Conservation (phyloP, 768 basidiomycete species). For the Rhizopogon salebrosus region DNA sequence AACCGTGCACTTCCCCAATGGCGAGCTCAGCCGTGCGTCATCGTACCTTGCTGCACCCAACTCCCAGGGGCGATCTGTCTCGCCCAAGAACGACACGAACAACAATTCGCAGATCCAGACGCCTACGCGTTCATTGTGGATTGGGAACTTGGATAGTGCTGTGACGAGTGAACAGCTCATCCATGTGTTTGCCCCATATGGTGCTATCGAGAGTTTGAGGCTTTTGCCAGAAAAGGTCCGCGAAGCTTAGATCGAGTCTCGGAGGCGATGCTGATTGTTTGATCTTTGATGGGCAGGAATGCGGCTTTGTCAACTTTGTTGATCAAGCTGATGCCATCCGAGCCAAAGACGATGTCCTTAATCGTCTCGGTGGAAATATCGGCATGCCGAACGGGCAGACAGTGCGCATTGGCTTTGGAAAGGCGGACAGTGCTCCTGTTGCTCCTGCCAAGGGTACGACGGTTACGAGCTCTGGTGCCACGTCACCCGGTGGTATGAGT, state of each 20-base stretch:
- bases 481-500: slow-evolving; percentile 50
- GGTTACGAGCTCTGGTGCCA: slow-evolving; percentile 57
- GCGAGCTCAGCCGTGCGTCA: slow-evolving; percentile 53
- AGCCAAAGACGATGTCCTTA: slow-evolving; percentile 96
- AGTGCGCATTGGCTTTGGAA: slow-evolving; percentile 97
- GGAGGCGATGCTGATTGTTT: slow-evolving; percentile 11
- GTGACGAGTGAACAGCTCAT: slow-evolving; percentile 94
- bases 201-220: slow-evolving; percentile 92
- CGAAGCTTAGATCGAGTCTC: neutral
- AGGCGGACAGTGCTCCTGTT: slow-evolving; percentile 93
- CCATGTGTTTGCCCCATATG: slow-evolving; percentile 93
- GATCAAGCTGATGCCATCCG: slow-evolving; percentile 94
- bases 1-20: slow-evolving; percentile 68
- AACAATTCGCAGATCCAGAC: slow-evolving; percentile 77
- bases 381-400: slow-evolving; percentile 94
- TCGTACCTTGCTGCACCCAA: slow-evolving; percentile 67
- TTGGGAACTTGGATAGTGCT: slow-evolving; percentile 93
- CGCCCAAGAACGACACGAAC: slow-evolving; percentile 69
- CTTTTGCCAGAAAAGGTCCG: slow-evolving; percentile 93
- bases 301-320: slow-evolving; percentile 98
- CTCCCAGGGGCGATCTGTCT: slow-evolving; percentile 69
- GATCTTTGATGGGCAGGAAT: slow-evolving; percentile 55
- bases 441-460: slow-evolving; percentile 76
- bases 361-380: slow-evolving; percentile 90
- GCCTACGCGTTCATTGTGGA: slow-evolving; percentile 96